phyloP scores from a whole-genome alignment of 2,329 filamentous ascomycete species.

The Pleurostoma richardsiae region DNA sequence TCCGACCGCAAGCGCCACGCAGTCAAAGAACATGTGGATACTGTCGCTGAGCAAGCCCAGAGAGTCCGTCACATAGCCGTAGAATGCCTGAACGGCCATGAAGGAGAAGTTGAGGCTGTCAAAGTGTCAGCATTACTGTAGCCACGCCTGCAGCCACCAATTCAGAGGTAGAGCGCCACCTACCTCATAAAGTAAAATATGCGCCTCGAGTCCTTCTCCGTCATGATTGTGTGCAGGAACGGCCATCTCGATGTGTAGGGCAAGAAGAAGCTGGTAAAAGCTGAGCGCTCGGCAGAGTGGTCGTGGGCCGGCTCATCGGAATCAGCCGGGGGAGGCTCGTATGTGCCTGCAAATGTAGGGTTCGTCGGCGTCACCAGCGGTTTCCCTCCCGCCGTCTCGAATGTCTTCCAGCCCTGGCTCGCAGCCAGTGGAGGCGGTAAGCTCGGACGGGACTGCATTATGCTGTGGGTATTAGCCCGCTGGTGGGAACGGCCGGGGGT shows the following conservation, averaged over 20 bases:
- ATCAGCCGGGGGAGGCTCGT: constrained; percentile 18
- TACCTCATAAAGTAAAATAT: constrained; percentile 98
- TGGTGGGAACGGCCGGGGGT: constrained; percentile 23
- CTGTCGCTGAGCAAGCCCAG: constrained; percentile 94
- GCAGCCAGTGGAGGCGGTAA: constrained; percentile 22
- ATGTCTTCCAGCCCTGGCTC: constrained; percentile 33
- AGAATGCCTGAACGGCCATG: constrained; percentile 91
- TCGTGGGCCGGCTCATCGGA: constrained; percentile 18
- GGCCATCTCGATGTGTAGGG: constrained; percentile 65
- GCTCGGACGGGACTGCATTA: constrained; percentile 25
- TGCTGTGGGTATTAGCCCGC: constrained; percentile 24
- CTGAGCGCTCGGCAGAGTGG: constrained; percentile 50
- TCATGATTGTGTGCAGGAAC: constrained; percentile 77
- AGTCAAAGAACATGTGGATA: constrained; percentile 99
- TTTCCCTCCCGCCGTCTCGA: constrained; percentile 33
- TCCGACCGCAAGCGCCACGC: constrained; percentile 84
- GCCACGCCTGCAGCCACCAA: no score
- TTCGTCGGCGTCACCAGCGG: constrained; percentile 26
- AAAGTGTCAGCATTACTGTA: not conserved
- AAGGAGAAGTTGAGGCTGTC: constrained; percentile 84
- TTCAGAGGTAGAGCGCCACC: constrained; percentile 21
- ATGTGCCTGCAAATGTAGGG: constrained; percentile 20
- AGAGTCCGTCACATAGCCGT: constrained; percentile 90
- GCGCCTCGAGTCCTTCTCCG: constrained; percentile 85
- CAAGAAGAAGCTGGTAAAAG: constrained; percentile 69